Base-by-base conservation (phyloP, 176 grass and related monocot genomes). In the Calamus simplicifolius region DNA sequence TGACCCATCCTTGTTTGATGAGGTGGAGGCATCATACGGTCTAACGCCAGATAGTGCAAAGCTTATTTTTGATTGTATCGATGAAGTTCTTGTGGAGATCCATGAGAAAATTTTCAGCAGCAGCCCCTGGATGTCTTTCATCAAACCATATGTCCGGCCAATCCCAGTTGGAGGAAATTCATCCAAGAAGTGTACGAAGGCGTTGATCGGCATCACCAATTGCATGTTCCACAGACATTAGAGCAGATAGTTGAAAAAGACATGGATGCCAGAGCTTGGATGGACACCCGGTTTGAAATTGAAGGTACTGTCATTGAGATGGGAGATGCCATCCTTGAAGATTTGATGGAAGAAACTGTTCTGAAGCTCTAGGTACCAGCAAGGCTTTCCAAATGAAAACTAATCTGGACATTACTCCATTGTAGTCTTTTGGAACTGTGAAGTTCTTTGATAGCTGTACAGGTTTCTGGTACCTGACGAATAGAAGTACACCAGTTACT, bases 341-440 rank as follows among this genome's bases (percentile, higher is more conserved):
- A 99, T 64, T 64, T 88, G 55, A 63, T 99, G 59, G 81, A 93
- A 69, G 88, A 99, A 84, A 55, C 73, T 48, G 81, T 84, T 48
- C 79, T 82, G 17, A 79, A 85, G 69, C 74, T 85, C 51, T 83
- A 75, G 87, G 75, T 84, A 75, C 63, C 8, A 25, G 68, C 27
- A 19, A 43, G 31, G 61, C 69, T 64, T 61, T 29, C 35, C 8
- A 43, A 43, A 43, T 43, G 35, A 12, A 43, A 43, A 43, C 7
- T 43, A 7, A 12, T 43, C 2, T 43, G 35, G 35, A 43, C 8
- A 43, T 43, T 7, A 43, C 35, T 43, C 7, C 35, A 43, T 43
- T 43, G 10, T 43, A 3, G 35, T 43, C 35, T 12, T 23, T 23
- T 23, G 21, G 21, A 23, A 23, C 21, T 23, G 21, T 23, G 21